Percentiles rank a stretch among this genome's conserved stretches.
Evolutionary conservation across 805 yeast species (phyloP).

Genomic region (Kodamaea laetipori): DNA sequence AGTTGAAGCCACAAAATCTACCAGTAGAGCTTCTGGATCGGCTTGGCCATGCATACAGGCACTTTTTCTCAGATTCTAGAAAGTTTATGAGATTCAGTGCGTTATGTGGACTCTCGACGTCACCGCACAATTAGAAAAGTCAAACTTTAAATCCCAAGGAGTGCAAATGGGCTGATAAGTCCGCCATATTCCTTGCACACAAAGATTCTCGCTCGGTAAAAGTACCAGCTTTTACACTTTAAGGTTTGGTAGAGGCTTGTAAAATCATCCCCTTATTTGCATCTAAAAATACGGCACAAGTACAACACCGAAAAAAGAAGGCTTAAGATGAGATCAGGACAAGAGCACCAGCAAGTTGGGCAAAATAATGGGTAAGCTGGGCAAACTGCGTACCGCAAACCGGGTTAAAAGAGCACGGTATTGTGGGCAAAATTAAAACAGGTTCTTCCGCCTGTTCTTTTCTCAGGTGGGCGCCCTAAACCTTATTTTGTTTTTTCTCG

Average conservation of each 20-base stretch:
- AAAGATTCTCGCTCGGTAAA: neutral
- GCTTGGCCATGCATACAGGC: no score
- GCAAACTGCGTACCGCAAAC: no score
- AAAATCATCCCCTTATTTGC: slow-evolving; percentile 4
- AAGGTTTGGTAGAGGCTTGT: slow-evolving; percentile 3
- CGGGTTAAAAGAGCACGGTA: no score
- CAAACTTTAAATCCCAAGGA: neutral
- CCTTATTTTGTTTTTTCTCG: slow-evolving; percentile 1
- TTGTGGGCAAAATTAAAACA: no score
- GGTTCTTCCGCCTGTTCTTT: slow-evolving; percentile 1
- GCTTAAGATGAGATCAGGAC: slow-evolving; percentile 5
- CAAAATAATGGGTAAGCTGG: no score
- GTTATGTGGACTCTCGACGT: no score
- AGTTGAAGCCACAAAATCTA: no score
- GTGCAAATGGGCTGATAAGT: slow-evolving; percentile 2
- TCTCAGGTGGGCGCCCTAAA: neutral
- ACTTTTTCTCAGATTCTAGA: no score
- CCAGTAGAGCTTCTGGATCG: no score
- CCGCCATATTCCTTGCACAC: neutral
- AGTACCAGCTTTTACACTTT: neutral
- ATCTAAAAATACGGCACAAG: neutral
- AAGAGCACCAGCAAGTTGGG: slow-evolving; percentile 1
- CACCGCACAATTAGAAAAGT: neutral
- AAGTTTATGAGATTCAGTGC: no score
- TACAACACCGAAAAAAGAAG: no score